Percentiles rank a stretch among this genome's conserved stretches.
These are phyloP conservation scores for Scalesia atractyloides DNA, from an alignment of 129 eudicot genomes.

Conservation along the genomic window DNA sequence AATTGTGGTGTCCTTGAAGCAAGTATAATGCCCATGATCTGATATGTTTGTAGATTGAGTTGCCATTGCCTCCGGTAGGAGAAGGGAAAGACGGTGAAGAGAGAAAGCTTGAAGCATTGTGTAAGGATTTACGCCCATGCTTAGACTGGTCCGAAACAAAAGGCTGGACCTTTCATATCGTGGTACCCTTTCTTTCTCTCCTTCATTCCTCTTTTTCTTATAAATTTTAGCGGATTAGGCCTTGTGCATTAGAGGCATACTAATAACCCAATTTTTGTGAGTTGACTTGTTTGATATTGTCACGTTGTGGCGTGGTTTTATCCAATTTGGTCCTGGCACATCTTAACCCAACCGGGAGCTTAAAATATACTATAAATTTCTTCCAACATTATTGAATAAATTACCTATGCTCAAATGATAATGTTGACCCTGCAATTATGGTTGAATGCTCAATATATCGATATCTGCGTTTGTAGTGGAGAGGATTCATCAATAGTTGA, in stretches of 20 bases:
- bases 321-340: neutral
- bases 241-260: neutral
- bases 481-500: too few species aligned
- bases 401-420: too few species aligned
- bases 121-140: constrained; percentile 71
- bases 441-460: too few species aligned
- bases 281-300: neutral
- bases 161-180: constrained; percentile 63
- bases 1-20: too few species aligned
- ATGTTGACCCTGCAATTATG: too few species aligned
- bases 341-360: too few species aligned
- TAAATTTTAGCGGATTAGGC: neutral
- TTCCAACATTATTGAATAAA: too few species aligned
- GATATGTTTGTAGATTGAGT: constrained; percentile 47
- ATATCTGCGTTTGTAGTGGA: too few species aligned
- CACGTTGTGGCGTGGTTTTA: neutral
- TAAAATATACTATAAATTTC: too few species aligned
- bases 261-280: neutral
- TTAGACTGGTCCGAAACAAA: constrained; percentile 57
- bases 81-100: constrained; percentile 39
- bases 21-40: neutral
- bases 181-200: constrained; percentile 38
- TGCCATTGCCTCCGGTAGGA: constrained; percentile 58
- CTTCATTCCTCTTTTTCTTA: neutral
- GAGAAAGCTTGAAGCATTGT: constrained; percentile 34